Evolutionary conservation across 2,329 filamentous ascomycete species (phyloP), one percentile per base, ranked within the genome.

Genomic region (Monosporascus sp.): DNA sequence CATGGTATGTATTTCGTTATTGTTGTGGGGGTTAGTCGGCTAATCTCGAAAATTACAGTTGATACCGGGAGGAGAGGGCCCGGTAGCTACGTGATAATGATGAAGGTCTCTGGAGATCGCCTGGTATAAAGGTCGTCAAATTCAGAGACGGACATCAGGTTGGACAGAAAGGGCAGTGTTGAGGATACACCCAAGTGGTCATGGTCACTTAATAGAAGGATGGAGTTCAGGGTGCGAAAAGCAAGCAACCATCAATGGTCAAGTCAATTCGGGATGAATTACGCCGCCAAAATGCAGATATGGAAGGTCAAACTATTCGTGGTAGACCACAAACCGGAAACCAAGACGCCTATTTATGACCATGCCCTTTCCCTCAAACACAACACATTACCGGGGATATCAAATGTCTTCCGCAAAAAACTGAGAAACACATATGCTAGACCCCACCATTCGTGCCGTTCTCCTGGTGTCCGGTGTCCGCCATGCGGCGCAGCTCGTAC

Each of bases 401-500:
- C 18, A 20, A 24, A 20, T 11, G 9, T 43, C 11, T 18, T 43
- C n/a, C 48, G 48, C 48, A 14, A 54, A 52, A 51, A 47, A 44
- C 52, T 55, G 44, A 55, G 55, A 53, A 18, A 49, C 47, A 39
- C 37, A 47, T 46, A 27, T 7, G 44, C 56, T 58, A 67, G 39
- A 58, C 60, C 37, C 58, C 61, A 37, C 65, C 66, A 47, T 62
- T 59, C 46, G 57, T 53, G 47, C 63, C 65, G 50, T 66, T 74
- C 52, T 73, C 77, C 63, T 81, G 76, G 57, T 85, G 82, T 49
- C 82, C 81, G 22, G 82, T 83, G 45, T 82, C 82, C 55, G 87
- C 89, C 80, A 95, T 93, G 73, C 91, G 92, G 64, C 90, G 85
- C 63, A 96, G 75, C 72, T 95, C 90, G 73, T 85, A 94, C 72